Evolutionary conservation across 805 yeast species (phyloP), one percentile per base, ranked within the genome.

Genomic region (Priceomyces castillae): DNA sequence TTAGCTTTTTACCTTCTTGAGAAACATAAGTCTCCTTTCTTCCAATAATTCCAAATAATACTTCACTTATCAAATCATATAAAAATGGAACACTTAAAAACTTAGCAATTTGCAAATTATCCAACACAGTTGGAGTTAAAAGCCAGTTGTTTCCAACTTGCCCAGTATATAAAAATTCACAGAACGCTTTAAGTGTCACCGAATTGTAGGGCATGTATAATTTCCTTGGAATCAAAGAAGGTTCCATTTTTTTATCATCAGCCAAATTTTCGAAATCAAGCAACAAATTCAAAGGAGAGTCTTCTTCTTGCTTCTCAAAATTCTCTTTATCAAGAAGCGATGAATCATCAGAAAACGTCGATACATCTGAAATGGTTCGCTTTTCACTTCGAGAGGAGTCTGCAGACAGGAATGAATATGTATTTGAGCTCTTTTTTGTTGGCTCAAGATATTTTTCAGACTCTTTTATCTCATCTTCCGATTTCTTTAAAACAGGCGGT

Each of bases 161-260:
- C 1, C 94, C 95, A 4, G 90, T 86, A 54, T 82, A 84, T 43
- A 86, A 68, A 58, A 80, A 86, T 56, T 86, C 94, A 20, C 82
- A 69, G 49, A 85, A 76, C 2, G 89, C 89, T 43, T 73, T 73
- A 12, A 84, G 78, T 0, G 88, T 77, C 1, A 66, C 58, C 1
- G 83, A 79, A 2, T 81, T 59, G 63, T 82, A 84, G 3, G 95
- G 94, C 49, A 86, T 58, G 50, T 82, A 85, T 20, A 86, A 57
- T 14, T 80, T 73, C 47, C 95, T 70, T 12, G 95, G 94, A 30
- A 83, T 72, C 43, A 79, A 67, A 28, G 83, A 61, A 4, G 87
- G 82, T 51, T 83, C 89, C 62, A 83, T 64, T 33, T 49, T 51
- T 22, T 57, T 53, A 0, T 59, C 61, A 43, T 53, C 53, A 39